Conservation (phyloP, 1,284 basidiomycete genomes). For the Pascua sp. region DNA sequence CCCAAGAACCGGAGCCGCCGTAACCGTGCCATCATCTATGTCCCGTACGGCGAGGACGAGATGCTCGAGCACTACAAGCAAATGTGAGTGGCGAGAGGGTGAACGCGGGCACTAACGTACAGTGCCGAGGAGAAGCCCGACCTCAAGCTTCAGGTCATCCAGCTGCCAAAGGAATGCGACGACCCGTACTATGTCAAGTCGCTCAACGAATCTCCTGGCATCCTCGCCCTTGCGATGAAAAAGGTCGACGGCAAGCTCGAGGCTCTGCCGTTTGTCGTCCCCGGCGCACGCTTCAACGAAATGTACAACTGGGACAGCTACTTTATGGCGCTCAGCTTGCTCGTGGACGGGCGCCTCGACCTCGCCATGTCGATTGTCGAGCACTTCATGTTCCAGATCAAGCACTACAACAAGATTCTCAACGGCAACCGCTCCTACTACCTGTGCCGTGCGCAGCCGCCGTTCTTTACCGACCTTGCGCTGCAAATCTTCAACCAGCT, state of each 20-base stretch:
- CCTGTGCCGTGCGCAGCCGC: constrained; percentile 91
- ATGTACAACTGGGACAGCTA: constrained; percentile 55
- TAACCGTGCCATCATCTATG: constrained; percentile 85
- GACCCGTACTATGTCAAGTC: constrained; percentile 87
- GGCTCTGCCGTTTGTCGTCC: constrained; percentile 94
- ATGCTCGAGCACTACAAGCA: constrained; percentile 87
- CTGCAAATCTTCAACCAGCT: constrained; percentile 96
- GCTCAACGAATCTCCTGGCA: constrained; percentile 87
- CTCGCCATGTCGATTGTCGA: constrained; percentile 97
- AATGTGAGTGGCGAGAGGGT: constrained; percentile 39
- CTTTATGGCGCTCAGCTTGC: constrained; percentile 65
- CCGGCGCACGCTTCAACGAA: constrained; percentile 96
- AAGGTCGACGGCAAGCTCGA: constrained; percentile 78
- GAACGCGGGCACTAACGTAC: constrained; percentile 2
- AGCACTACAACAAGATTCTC: constrained; percentile 80
- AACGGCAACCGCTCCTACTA: constrained; percentile 59
- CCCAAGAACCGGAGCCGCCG: constrained; percentile 90
- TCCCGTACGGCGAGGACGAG: constrained; percentile 83
- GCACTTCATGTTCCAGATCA: constrained; percentile 98
- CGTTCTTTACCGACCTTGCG: constrained; percentile 97
- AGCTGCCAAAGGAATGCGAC: constrained; percentile 78
- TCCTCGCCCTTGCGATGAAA: constrained; percentile 88
- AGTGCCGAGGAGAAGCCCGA: constrained; percentile 71
- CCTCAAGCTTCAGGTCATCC: constrained; percentile 84
- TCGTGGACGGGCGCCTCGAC: constrained; percentile 87